phyloP scores from a whole-genome alignment of 225 moss, liverwort and hornwort genomes.

The Climacium dendroides region DNA sequence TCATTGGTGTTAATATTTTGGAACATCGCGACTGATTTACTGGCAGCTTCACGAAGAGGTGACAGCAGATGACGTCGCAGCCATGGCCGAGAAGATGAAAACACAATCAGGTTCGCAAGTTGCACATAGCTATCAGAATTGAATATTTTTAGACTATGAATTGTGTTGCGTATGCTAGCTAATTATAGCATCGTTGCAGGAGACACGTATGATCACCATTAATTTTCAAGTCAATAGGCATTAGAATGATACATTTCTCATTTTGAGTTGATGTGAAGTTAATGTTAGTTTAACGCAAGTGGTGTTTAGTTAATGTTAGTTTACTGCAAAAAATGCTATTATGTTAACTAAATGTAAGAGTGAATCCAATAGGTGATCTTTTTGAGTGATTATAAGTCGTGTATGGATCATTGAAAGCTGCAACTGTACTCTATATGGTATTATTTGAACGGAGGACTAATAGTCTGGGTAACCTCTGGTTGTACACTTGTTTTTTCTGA shows the following conservation, averaged over 20 bases:
- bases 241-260: not conserved
- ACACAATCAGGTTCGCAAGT: slow-evolving; percentile 7
- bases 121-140: not conserved
- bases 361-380: not conserved
- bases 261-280: not conserved
- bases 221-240: not conserved
- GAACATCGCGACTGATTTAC: not conserved
- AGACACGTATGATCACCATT: not conserved
- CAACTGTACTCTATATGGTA: not conserved
- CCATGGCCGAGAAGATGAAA: slow-evolving; percentile 21
- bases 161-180: not conserved
- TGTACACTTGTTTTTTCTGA: not conserved
- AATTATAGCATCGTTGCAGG: not conserved
- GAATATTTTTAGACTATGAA: not conserved
- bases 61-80: slow-evolving; percentile 23
- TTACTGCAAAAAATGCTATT: not conserved
- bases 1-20: not conserved
- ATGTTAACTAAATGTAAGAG: not conserved
- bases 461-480: not conserved
- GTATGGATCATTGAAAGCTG: not conserved
- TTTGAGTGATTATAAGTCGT: not conserved
- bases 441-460: not conserved
- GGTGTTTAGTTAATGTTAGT: not conserved
- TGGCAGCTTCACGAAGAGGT: slow-evolving; percentile 37
- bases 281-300: not conserved